Evolutionary conservation across 495 filamentous ascomycete species (phyloP).

Genomic region (Penicillium angulare): DNA sequence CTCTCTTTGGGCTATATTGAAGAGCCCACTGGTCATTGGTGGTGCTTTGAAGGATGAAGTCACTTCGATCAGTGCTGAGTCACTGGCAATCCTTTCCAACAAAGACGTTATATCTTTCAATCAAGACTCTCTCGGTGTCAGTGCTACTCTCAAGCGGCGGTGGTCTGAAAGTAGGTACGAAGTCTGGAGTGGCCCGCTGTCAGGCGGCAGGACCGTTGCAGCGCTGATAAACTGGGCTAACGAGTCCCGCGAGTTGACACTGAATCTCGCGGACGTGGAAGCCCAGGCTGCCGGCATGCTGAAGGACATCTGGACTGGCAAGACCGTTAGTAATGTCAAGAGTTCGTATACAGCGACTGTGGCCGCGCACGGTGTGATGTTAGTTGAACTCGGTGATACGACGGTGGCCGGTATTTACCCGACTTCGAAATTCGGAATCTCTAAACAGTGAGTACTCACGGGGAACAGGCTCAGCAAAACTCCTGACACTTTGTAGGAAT

Average conservation of each 20-base stretch:
- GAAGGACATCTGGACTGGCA: constrained; percentile 43
- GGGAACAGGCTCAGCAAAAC: not conserved
- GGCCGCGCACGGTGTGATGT: constrained; percentile 40
- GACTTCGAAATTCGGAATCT: constrained; percentile 13
- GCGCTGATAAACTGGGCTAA: constrained; percentile 47
- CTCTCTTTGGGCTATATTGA: constrained; percentile 56
- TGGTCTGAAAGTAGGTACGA: constrained; percentile 47
- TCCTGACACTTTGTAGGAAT: constrained; percentile 1
- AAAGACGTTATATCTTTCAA: constrained; percentile 52
- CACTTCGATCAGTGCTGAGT: constrained; percentile 27
- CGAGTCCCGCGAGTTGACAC: constrained; percentile 33
- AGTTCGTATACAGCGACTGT: constrained; percentile 38
- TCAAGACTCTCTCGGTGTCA: constrained; percentile 51
- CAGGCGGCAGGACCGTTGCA: constrained; percentile 35
- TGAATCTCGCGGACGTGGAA: constrained; percentile 40
- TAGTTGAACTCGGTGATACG: constrained; percentile 41
- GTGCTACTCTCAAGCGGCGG: constrained; percentile 33
- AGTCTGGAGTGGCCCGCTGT: constrained; percentile 48
- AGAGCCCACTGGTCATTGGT: constrained; percentile 55
- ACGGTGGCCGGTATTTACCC: constrained; percentile 25
- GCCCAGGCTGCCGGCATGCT: constrained; percentile 36
- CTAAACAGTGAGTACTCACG: constrained; percentile 21
- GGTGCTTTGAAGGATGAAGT: constrained; percentile 38
- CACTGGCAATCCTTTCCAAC: constrained; percentile 44
- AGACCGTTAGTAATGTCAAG: constrained; percentile 27